These are phyloP conservation scores for Zasmidium cellare DNA, from an alignment of 2,329 filamentous ascomycete genomes.

Conservation along the genomic window DNA sequence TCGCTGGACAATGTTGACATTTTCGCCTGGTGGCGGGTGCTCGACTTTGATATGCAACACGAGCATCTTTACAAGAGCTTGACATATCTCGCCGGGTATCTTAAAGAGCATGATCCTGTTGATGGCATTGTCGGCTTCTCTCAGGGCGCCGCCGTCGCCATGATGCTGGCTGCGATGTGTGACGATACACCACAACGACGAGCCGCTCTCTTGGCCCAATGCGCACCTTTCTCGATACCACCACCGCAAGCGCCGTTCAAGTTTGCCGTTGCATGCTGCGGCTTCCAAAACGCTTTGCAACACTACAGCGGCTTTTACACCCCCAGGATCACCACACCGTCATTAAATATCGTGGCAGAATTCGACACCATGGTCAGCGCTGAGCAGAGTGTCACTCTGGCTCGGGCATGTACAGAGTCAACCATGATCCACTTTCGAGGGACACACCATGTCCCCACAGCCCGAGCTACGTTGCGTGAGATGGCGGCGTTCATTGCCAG, in stretches of 20 bases:
- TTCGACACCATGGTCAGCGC: constrained; percentile 22
- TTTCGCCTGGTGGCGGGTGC: constrained; percentile 18
- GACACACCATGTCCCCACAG: constrained; percentile 18
- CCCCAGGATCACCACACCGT: constrained; percentile 18
- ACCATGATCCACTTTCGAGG: constrained; percentile 15
- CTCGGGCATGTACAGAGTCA: constrained; percentile 11
- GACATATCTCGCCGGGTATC: constrained; percentile 17
- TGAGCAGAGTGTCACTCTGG: constrained; percentile 12
- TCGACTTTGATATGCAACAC: constrained; percentile 18
- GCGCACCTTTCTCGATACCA: constrained; percentile 15
- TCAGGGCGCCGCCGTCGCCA: constrained; percentile 21
- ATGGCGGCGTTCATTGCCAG: constrained; percentile 16
- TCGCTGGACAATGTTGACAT: constrained; percentile 17
- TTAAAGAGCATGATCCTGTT: constrained; percentile 18
- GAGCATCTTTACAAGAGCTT: constrained; percentile 20
- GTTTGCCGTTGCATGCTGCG: constrained; percentile 21
- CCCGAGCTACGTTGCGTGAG: constrained; percentile 14
- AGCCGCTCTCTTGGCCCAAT: constrained; percentile 14
- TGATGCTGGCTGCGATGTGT: constrained; percentile 28
- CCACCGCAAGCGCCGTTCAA: constrained; percentile 23
- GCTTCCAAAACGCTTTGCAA: constrained; percentile 16
- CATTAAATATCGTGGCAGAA: constrained; percentile 16
- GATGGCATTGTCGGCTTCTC: constrained; percentile 22
- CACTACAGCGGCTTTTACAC: constrained; percentile 23
- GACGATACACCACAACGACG: constrained; percentile 18